A percentile compares a stretch with the other conserved stretches of the same genome.
phyloP scores from a whole-genome alignment of 2,329 filamentous ascomycete species.

The Talaromyces sp. region DNA sequence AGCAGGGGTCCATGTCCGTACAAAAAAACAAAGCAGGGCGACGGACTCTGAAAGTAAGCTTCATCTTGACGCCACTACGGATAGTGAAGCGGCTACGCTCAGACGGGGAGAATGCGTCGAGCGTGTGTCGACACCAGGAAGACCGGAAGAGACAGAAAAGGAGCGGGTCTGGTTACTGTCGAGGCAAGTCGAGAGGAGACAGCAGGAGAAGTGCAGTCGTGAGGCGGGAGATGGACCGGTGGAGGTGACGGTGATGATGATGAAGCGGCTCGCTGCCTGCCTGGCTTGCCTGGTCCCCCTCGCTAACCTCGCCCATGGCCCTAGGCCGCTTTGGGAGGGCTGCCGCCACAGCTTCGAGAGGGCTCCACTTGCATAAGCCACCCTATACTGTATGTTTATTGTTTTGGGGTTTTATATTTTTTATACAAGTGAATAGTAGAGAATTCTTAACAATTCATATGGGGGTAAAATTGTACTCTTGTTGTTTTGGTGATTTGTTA shows the following conservation, averaged over 20 bases:
- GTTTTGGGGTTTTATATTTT: not conserved
- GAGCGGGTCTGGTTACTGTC: not conserved
- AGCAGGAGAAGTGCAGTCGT: not conserved
- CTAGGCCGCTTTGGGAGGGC: constrained; percentile 5
- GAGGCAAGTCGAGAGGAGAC: not conserved
- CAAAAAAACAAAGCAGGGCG: constrained; percentile 11
- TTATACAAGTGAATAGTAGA: not conserved
- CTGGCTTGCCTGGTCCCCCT: not conserved
- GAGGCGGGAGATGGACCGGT: constrained; percentile 2
- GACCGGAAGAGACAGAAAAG: not conserved
- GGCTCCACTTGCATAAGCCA: not conserved
- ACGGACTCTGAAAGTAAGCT: constrained; percentile 66
- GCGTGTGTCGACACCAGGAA: not conserved
- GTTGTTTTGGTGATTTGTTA: not conserved
- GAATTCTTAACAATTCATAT: no score
- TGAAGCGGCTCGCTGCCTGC: constrained; percentile 5
- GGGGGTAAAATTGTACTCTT: no score
- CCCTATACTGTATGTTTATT: not conserved
- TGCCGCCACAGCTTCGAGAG: not conserved
- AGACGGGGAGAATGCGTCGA: constrained; percentile 6
- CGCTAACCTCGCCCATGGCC: constrained; percentile 9
- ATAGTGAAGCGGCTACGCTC: not conserved
- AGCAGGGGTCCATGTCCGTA: constrained; percentile 15
- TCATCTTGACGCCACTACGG: constrained; percentile 49
- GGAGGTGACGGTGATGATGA: constrained; percentile 3